Conservation (phyloP, 2,329 filamentous ascomycete genomes). For the Ophiostoma ulmi region DNA sequence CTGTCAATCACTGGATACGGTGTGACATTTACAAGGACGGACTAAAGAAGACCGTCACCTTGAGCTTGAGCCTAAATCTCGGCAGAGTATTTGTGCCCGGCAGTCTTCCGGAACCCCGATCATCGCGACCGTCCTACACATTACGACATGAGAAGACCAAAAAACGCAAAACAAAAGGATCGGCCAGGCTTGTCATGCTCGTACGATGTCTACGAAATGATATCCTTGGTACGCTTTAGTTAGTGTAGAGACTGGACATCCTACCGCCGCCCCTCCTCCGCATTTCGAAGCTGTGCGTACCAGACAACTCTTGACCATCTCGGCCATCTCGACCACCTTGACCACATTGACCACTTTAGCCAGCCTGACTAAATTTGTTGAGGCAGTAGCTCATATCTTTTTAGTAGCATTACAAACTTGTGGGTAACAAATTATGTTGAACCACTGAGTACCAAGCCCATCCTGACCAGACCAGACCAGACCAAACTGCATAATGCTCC, state of each 20-base stretch:
- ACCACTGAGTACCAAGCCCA: background rate
- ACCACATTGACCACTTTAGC: no score
- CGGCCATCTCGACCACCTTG: no score
- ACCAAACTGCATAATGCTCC: background rate
- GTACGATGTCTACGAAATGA: background rate
- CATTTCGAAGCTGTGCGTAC: constrained; percentile 3
- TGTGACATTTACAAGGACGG: background rate
- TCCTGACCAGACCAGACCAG: background rate
- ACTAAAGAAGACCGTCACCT: background rate
- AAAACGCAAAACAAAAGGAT: background rate
- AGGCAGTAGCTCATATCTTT: background rate
- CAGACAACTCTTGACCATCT: background rate
- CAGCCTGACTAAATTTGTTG: background rate
- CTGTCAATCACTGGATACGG: constrained; percentile 5
- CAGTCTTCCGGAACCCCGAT: background rate
- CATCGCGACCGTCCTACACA: background rate
- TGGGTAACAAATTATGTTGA: background rate
- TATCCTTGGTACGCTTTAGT: constrained; percentile 8
- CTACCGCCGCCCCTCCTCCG: background rate
- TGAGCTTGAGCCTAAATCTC: background rate
- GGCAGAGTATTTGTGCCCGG: background rate
- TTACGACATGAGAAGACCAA: background rate
- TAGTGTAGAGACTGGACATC: background rate
- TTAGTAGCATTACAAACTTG: background rate
- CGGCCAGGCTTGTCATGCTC: background rate